phyloP scores from a whole-genome alignment of 2,329 filamentous ascomycete species.

The Monosporascus sp. region DNA sequence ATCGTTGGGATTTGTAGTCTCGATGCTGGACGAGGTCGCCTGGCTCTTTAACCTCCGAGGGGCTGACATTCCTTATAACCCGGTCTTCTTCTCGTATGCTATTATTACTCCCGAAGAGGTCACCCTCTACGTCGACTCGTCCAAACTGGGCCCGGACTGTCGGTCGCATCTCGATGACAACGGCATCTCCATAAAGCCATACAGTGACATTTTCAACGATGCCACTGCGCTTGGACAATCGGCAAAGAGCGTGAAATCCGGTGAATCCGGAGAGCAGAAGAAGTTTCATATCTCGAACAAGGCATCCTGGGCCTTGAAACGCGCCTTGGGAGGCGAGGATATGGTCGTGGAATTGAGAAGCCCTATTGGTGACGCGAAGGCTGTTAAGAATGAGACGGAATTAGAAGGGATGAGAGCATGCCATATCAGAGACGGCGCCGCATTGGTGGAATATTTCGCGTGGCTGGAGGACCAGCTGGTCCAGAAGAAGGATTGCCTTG shows the following conservation, averaged over 20 bases:
- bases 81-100: conserved; percentile 97
- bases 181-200: conserved; percentile 72
- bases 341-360: conserved; percentile 83
- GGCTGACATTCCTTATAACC: conserved; percentile 94
- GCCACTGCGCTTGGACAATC: conserved; percentile 56
- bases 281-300: conserved; percentile 86
- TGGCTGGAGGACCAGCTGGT: conserved; percentile 90
- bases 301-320: conserved; percentile 87
- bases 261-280: conserved; percentile 30
- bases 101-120: conserved; percentile 72
- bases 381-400: conserved; percentile 87
- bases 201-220: conserved; percentile 74
- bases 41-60: conserved; percentile 98
- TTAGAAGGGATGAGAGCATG: conserved; percentile 89
- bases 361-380: conserved; percentile 84
- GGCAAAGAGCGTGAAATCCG: conserved; percentile 25
- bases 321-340: conserved; percentile 78
- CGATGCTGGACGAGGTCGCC: conserved; percentile 92
- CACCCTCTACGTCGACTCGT: conserved; percentile 77
- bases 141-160: conserved; percentile 66
- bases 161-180: conserved; percentile 63
- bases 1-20: conserved; percentile 79
- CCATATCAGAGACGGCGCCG: conserved; percentile 88
- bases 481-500: conserved; percentile 64
- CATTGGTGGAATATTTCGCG: conserved; percentile 86